These are phyloP conservation scores for Taphrina confusa DNA, from an alignment of 1,139 yeast species.

Conservation along the genomic window DNA sequence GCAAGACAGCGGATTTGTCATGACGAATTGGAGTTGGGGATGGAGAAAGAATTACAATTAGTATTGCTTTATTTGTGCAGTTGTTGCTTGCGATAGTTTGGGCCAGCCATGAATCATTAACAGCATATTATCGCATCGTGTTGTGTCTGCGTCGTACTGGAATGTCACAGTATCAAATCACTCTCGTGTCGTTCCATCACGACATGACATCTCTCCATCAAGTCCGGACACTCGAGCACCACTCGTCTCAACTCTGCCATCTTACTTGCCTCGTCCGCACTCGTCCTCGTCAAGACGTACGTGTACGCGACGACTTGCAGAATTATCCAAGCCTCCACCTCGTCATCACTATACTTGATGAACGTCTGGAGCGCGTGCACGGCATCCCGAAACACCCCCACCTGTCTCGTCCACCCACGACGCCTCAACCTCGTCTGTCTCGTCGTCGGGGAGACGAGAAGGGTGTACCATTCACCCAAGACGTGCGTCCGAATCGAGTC, in stretches of 20 bases:
- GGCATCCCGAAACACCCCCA: neutral
- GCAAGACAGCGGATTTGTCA: conserved; percentile 20
- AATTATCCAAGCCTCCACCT: neutral
- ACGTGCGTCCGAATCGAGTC: neutral
- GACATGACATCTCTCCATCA: neutral
- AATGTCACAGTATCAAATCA: no score
- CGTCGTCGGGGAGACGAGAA: neutral
- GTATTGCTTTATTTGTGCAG: neutral
- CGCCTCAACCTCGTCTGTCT: neutral
- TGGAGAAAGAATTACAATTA: conserved; percentile 27
- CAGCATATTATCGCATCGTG: no score
- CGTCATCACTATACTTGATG: neutral
- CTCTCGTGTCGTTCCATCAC: no score
- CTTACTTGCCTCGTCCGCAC: neutral
- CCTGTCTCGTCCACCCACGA: neutral
- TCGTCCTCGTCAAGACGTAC: neutral
- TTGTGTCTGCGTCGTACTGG: no score
- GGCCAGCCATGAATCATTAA: neutral
- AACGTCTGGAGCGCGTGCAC: neutral
- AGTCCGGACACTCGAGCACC: neutral
- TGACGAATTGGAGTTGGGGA: conserved; percentile 34
- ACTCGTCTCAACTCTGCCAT: neutral
- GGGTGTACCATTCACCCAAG: conserved; percentile 2
- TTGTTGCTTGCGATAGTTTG: neutral
- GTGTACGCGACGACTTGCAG: neutral